Base-by-base conservation (phyloP, 805 yeast species). In the Komagataella mondaviorum region DNA sequence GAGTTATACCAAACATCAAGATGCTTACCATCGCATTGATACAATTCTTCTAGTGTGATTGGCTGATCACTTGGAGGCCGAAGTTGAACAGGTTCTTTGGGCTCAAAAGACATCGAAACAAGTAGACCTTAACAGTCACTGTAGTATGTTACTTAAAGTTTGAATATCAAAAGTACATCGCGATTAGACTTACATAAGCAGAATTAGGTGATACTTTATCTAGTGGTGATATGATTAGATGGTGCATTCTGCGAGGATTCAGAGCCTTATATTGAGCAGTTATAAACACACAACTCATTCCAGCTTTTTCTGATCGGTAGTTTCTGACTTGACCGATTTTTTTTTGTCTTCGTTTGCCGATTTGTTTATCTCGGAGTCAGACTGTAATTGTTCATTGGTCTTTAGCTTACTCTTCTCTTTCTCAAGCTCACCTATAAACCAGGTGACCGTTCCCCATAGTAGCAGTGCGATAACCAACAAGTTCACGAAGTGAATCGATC, bases 351-450 rank as follows among this genome's bases (percentile, higher is more conserved):
- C 56, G 10, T 47, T 23, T n/a, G 36, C 46, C 2, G 47, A 48
- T 30, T 47, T 49, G 10, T 24, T 47, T 36, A 52, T 53, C 49
- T 57, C 51, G 49, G 56, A 56, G 56, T 64, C 70, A 48, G 59
- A 56, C n/a, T 63, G 65, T 55, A 70, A 61, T 51, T 69, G 71
- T 52, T 70, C 69, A 51, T 72, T 70, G 17, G 69, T 64, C 60
- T 75, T 72, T 57, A 76, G 63, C 36, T 57, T 65, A 16, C 54
- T 59, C 60, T 76, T 72, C 50, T 68, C 76, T 49, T 61, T 62
- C 46, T 72, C 70, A 51, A 88, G 63, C 65, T 90, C 97, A 8
- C 64, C 63, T 12, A 90, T 78, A 61, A 91, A 93, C 99, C 99
- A 93, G 12, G 89, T 78, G 50, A 91, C 82, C 1, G 86, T 73